Percentiles rank a stretch among this genome's conserved stretches.
Conservation (phyloP, 495 filamentous ascomycete genomes). For the Penicillium flavigenum region DNA sequence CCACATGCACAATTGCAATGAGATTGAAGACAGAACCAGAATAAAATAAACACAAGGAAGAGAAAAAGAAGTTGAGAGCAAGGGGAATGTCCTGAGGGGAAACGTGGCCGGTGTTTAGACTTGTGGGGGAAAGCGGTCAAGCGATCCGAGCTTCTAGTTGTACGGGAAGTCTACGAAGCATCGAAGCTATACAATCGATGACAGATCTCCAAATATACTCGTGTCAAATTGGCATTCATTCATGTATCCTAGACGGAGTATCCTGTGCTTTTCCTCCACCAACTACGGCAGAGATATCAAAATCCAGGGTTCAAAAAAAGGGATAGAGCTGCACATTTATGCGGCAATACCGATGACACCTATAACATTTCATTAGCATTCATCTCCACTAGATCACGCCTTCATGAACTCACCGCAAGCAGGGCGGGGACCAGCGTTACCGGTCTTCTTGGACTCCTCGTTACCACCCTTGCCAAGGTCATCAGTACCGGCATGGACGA, state of each 20-base stretch:
- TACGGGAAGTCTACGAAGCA: slow-evolving; percentile 4
- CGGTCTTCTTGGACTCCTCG: slow-evolving; percentile 95
- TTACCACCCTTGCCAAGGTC: slow-evolving; percentile 88
- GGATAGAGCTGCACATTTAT: slow-evolving; percentile 30
- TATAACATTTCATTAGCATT: slow-evolving; percentile 26
- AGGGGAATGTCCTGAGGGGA: slow-evolving; percentile 23
- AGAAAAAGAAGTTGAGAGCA: slow-evolving; percentile 21
- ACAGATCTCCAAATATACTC: not conserved
- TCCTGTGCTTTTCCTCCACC: slow-evolving; percentile 27
- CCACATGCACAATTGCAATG: slow-evolving; percentile 18
- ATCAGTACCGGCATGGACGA: slow-evolving; percentile 92
- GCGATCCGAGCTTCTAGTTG: slow-evolving; percentile 9
- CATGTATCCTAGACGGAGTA: slow-evolving; percentile 28
- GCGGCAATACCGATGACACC: slow-evolving; percentile 86
- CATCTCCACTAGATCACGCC: not conserved
- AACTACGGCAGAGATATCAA: slow-evolving; percentile 17
- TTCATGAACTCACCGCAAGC: slow-evolving; percentile 72
- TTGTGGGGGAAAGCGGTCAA: slow-evolving; percentile 36
- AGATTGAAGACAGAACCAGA: slow-evolving; percentile 17
- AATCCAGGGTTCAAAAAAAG: slow-evolving; percentile 17
- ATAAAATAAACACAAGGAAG: slow-evolving; percentile 16
- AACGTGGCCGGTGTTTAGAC: slow-evolving; percentile 32
- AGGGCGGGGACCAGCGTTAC: slow-evolving; percentile 87
- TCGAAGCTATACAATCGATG: not conserved
- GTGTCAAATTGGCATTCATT: slow-evolving; percentile 26